Base-by-base conservation (phyloP, 768 basidiomycete genomes). In the Cytidiella melzeri region DNA sequence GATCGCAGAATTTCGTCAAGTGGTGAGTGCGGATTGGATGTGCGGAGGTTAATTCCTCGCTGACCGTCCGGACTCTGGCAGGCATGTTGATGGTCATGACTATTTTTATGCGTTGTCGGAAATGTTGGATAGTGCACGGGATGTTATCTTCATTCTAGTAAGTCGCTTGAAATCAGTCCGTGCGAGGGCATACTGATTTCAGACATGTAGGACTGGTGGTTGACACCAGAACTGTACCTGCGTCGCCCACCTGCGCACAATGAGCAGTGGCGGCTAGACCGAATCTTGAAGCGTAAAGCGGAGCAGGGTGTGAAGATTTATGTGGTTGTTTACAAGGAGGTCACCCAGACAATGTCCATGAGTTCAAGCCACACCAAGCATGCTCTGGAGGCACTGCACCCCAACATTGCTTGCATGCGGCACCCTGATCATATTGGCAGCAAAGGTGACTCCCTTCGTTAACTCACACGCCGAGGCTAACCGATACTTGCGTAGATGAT, bases 31-130 rank as follows among this genome's bases (percentile, higher is more conserved):
- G n/a, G 23, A n/a, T 28, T 20, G 2, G 5, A 7, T 41, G 18
- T 7, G 5, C 39, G 9, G 15, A 12, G 12, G 15, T n/a, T 25
- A 18, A 55, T n/a, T 37, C 42, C 43, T 39, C 42, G 7, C 12
- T 18, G 13, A 26, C 34, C 5, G 4, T 9, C 4, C 12, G 13
- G n/a, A n/a, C 7, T 10, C 6, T 23, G 49, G 11, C 45, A 81
- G 85, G 84, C 92, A 93, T 62, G 77, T 95, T 41, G 94, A 95
- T 58, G 95, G 95, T 0, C 91, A 96, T 50, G 94, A 98, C 68
- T 98, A 95, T 65, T 88, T 97, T 77, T 97, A 87, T 79, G 94
- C 95, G 0, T 63, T 96, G 28, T 91, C 90, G 1, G 92, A 95
- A 67, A 73, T 94, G 67, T 73, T 97, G n/a, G 87, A 88, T 41